phyloP scores from a whole-genome alignment of 2,329 filamentous ascomycete species.

The Phaeophleospora eucalypticola region DNA sequence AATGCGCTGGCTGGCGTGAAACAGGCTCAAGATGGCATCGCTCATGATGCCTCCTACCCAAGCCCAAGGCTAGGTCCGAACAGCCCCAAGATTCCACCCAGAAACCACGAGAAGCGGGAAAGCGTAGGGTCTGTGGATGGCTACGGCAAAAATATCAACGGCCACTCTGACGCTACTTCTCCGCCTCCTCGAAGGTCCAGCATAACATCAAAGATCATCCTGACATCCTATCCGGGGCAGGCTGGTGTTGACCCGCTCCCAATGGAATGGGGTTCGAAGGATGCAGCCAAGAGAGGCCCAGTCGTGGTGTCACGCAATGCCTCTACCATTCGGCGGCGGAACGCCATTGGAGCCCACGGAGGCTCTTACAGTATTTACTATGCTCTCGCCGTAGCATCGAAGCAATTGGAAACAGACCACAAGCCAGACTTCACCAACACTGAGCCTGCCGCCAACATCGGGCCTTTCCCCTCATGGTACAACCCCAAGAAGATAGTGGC shows the following conservation, averaged over 20 bases:
- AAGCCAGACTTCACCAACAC: conserved; percentile 77
- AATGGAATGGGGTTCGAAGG: conserved; percentile 79
- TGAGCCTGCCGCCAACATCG: conserved; percentile 84
- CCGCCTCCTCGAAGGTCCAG: conserved; percentile 37
- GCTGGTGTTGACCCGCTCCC: conserved; percentile 88
- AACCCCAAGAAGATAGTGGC: conserved; percentile 92
- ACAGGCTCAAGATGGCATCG: conserved; percentile 51
- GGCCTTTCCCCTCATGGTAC: conserved; percentile 84
- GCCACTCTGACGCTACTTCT: conserved; percentile 12
- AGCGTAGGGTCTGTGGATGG: conserved; percentile 25
- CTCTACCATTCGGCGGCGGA: conserved; percentile 73
- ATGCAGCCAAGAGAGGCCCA: conserved; percentile 72
- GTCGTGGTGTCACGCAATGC: conserved; percentile 77
- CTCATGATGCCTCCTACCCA: conserved; percentile 28
- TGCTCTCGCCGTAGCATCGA: conserved; percentile 85
- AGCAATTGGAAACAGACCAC: conserved; percentile 79
- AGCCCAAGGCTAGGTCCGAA: conserved; percentile 22
- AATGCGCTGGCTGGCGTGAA: conserved; percentile 59
- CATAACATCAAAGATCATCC: conserved; percentile 57
- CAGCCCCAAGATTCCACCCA: conserved; percentile 22
- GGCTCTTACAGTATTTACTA: conserved; percentile 97
- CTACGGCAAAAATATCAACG: conserved; percentile 18
- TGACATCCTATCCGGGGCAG: conserved; percentile 88
- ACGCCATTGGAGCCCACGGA: conserved; percentile 71
- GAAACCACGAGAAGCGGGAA: conserved; percentile 22